phyloP scores from a whole-genome alignment of 805 yeast species.

The Metschnikowia lunata region DNA sequence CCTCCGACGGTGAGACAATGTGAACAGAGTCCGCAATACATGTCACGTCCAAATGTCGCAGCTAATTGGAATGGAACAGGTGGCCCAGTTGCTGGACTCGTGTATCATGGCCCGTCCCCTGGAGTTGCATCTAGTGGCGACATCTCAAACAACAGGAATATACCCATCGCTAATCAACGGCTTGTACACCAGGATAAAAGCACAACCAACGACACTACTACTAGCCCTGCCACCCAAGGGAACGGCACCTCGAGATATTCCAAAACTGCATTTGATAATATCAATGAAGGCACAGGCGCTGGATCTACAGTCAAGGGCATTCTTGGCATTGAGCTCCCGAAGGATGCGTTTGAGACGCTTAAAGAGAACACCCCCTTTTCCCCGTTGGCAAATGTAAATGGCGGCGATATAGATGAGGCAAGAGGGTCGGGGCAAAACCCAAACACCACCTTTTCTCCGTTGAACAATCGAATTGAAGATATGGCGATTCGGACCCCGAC shows the following conservation, averaged over 20 bases:
- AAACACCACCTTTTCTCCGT: conserved; percentile 17
- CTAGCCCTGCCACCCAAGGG: too few species aligned
- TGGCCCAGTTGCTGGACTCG: too few species aligned
- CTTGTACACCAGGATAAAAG: too few species aligned
- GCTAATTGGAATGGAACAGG: too few species aligned
- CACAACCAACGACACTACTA: too few species aligned
- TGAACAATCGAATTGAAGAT: conserved; percentile 8
- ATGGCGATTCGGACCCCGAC: conserved; percentile 11
- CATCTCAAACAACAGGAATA: too few species aligned
- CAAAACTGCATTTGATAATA: conserved; percentile 17
- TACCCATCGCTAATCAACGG: too few species aligned
- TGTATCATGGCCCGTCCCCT: too few species aligned
- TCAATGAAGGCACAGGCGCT: background rate
- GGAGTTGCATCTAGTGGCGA: too few species aligned
- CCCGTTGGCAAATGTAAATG: background rate
- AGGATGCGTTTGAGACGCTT: conserved; percentile 3
- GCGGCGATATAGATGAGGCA: background rate
- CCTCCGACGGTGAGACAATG: too few species aligned
- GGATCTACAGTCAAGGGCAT: conserved; percentile 17
- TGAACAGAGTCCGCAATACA: too few species aligned
- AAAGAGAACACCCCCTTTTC: background rate
- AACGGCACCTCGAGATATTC: conserved; percentile 3
- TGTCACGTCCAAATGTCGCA: too few species aligned
- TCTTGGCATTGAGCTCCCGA: conserved; percentile 19
- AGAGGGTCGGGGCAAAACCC: background rate